A percentile compares a stretch with the other conserved stretches of the same genome.
Conservation (phyloP, 805 yeast species). For the Candida palmyrensis region DNA sequence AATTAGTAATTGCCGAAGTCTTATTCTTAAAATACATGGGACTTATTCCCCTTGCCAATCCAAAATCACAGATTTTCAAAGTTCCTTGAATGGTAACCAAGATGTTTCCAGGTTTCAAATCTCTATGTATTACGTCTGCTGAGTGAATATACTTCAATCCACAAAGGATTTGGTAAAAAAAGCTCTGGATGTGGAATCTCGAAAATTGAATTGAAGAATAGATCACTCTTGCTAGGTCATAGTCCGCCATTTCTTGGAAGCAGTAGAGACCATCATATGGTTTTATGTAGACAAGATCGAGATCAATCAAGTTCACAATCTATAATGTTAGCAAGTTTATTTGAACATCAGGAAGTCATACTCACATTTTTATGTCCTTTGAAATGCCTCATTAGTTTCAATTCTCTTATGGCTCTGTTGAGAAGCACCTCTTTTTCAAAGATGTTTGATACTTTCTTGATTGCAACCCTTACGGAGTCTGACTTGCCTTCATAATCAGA, state of each 20-base stretch:
- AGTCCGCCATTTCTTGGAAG: slow-evolving; percentile 79
- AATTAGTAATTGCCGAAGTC: slow-evolving; percentile 57
- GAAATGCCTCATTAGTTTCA: slow-evolving; percentile 74
- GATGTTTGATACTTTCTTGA: slow-evolving; percentile 73
- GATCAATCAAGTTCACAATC: slow-evolving; percentile 68
- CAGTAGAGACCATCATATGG: slow-evolving; percentile 88
- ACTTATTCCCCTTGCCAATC: slow-evolving; percentile 76
- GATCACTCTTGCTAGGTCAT: slow-evolving; percentile 77
- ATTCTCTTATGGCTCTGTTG: slow-evolving; percentile 78
- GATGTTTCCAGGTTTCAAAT: slow-evolving; percentile 87
- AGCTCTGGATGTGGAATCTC: slow-evolving; percentile 76
- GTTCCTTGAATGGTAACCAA: slow-evolving; percentile 69
- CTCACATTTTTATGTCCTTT: slow-evolving; percentile 75
- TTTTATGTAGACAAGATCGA: slow-evolving; percentile 58
- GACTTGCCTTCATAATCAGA: slow-evolving; percentile 15
- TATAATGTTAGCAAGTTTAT: slow-evolving; percentile 8
- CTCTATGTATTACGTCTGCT: slow-evolving; percentile 90
- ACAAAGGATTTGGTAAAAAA: slow-evolving; percentile 76
- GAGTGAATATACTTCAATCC: slow-evolving; percentile 88
- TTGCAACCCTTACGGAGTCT: slow-evolving; percentile 49
- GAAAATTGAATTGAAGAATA: slow-evolving; percentile 72
- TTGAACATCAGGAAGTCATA: slow-evolving; percentile 4
- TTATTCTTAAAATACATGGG: slow-evolving; percentile 25
- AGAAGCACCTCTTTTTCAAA: slow-evolving; percentile 62
- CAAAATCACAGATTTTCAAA: slow-evolving; percentile 89